phyloP scores from a whole-genome alignment of 768 basidiomycete genomes.

The Megacollybia marginata region DNA sequence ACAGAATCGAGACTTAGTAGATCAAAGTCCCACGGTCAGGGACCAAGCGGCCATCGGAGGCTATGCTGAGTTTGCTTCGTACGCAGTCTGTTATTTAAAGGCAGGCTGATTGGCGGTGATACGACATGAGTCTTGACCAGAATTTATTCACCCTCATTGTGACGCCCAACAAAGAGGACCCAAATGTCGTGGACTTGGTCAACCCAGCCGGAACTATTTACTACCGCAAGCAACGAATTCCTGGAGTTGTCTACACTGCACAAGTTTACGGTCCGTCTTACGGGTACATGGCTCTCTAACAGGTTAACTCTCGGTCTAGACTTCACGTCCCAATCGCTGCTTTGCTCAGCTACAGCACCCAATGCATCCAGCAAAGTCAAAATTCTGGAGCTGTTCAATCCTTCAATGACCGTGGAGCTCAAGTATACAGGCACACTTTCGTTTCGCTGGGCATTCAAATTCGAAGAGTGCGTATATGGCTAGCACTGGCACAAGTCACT shows the following conservation, averaged over 20 bases:
- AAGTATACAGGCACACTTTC: constrained; percentile 66
- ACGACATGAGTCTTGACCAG: constrained; percentile 71
- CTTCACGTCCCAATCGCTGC: constrained; percentile 63
- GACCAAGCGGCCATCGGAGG: no score
- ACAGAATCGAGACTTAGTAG: no score
- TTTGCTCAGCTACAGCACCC: constrained; percentile 61
- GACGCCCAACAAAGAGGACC: constrained; percentile 49
- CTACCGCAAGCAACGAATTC: constrained; percentile 64
- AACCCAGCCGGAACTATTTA: constrained; percentile 57
- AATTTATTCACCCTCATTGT: constrained; percentile 78
- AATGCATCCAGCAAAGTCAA: constrained; percentile 63
- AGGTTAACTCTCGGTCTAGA: constrained; percentile 32
- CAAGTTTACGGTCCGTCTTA: constrained; percentile 55
- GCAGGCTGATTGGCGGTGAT: background rate
- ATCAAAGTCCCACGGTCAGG: no score
- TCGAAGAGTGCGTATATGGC: constrained; percentile 62
- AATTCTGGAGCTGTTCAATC: constrained; percentile 70
- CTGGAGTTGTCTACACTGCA: constrained; percentile 49
- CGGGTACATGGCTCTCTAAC: background rate
- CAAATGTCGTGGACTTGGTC: constrained; percentile 59
- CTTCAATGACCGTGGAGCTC: constrained; percentile 60
- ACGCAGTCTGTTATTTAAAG: no score
- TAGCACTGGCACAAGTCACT: background rate
- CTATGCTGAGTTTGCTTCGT: no score
- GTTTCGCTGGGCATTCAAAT: constrained; percentile 74